Percentiles rank a stretch among this genome's conserved stretches.
Conservation (phyloP, 805 yeast genomes). For the Pichia paraexigua region DNA sequence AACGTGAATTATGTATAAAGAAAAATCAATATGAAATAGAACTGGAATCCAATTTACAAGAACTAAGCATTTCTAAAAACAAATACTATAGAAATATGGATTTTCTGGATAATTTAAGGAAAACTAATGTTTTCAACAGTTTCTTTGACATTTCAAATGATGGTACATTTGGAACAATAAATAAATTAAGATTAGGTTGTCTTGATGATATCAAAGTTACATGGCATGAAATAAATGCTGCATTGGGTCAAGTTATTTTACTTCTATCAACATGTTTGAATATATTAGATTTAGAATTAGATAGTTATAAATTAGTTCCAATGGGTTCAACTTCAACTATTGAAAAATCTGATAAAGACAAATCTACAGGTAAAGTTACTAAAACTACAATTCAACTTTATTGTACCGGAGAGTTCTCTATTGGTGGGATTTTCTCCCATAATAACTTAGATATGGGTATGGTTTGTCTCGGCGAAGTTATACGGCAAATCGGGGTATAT, state of each 20-base stretch:
- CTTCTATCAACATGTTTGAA: conserved; percentile 57
- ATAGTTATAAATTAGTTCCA: conserved; percentile 62
- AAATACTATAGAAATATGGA: conserved; percentile 53
- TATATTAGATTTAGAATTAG: conserved; percentile 46
- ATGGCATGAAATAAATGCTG: conserved; percentile 90
- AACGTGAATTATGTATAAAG: conserved; percentile 36
- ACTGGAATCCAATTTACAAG: conserved; percentile 40
- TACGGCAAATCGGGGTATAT: conserved; percentile 41
- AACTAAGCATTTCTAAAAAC: conserved; percentile 55
- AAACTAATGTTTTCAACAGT: conserved; percentile 74
- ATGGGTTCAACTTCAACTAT: conserved; percentile 80
- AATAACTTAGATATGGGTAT: conserved; percentile 73
- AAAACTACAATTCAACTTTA: conserved; percentile 46
- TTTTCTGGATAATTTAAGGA: conserved; percentile 63
- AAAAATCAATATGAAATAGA: conserved; percentile 54
- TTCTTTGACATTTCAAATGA: conserved; percentile 79
- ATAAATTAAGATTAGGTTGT: conserved; percentile 76
- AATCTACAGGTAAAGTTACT: conserved; percentile 17
- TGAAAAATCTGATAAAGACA: conserved; percentile 41
- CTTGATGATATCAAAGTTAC: conserved; percentile 54
- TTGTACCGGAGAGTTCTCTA: conserved; percentile 65
- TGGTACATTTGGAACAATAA: conserved; percentile 80
- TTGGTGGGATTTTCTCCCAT: conserved; percentile 64
- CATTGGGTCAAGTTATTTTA: conserved; percentile 75
- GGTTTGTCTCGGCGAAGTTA: conserved; percentile 65